phyloP scores from a whole-genome alignment of 345 rosid species.

The Hibiscus trionum region DNA sequence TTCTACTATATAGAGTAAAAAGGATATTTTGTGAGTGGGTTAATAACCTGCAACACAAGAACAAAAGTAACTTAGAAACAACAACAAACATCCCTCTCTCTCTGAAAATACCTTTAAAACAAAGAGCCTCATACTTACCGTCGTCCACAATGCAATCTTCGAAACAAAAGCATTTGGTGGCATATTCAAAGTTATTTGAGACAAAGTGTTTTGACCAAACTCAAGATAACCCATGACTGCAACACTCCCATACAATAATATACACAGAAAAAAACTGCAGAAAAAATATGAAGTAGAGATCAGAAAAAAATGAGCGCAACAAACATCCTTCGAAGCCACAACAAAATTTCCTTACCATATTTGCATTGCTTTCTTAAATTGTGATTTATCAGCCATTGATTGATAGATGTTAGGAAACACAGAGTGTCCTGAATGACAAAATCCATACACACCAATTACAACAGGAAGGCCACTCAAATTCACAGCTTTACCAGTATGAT shows the following conservation, averaged over 20 bases:
- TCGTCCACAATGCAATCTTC: slow-evolving; percentile 74
- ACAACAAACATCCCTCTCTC: neutral
- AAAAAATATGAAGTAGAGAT: neutral
- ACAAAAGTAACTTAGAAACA: slow-evolving; percentile 17
- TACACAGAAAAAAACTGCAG: slow-evolving; percentile 65
- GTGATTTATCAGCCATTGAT: slow-evolving; percentile 87
- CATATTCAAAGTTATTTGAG: slow-evolving; percentile 88
- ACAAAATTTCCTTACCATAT: slow-evolving; percentile 34
- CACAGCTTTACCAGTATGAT: slow-evolving; percentile 54
- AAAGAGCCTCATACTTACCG: slow-evolving; percentile 38
- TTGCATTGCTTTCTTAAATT: slow-evolving; percentile 59
- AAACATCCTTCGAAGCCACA: slow-evolving; percentile 8
- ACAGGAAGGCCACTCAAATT: slow-evolving; percentile 83
- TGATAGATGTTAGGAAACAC: slow-evolving; percentile 94
- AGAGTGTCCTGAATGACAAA: slow-evolving; percentile 78
- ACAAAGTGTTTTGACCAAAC: slow-evolving; percentile 80
- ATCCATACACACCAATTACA: slow-evolving; percentile 78
- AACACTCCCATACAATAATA: slow-evolving; percentile 59
- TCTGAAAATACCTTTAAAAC: neutral
- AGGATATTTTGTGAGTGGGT: slow-evolving; percentile 91
- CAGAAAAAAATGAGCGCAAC: neutral
- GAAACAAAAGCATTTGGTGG: slow-evolving; percentile 52
- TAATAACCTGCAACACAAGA: slow-evolving; percentile 53
- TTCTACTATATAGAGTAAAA: slow-evolving; percentile 11
- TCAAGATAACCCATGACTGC: slow-evolving; percentile 76